Evolutionary conservation across 2,329 filamentous ascomycete genomes (phyloP).

Genomic region (Trichoderma sp.): DNA sequence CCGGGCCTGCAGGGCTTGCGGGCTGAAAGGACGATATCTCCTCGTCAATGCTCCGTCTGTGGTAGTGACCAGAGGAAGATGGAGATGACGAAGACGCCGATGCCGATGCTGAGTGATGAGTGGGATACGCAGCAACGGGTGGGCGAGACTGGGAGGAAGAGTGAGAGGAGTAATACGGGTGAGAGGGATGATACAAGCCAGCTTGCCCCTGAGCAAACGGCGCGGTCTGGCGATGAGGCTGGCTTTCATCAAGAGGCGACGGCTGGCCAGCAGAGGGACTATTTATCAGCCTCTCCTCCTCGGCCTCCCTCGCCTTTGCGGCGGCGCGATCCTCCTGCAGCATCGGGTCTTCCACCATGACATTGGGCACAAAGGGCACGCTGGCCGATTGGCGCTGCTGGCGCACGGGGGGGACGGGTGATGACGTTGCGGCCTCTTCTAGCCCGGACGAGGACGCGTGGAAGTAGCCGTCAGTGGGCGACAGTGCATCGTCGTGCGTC

Average conservation of each 20-base stretch:
- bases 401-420: constrained; percentile 30
- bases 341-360: constrained; percentile 54
- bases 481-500: constrained; percentile 42
- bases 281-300: constrained; percentile 45
- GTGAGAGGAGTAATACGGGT: background rate
- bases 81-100: constrained; percentile 26
- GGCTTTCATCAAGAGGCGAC: constrained; percentile 27
- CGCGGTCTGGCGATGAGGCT: constrained; percentile 12
- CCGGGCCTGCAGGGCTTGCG: constrained; percentile 2
- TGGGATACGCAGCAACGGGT: background rate
- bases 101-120: constrained; percentile 4
- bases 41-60: constrained; percentile 35
- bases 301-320: constrained; percentile 50
- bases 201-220: background rate
- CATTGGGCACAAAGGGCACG: constrained; percentile 51
- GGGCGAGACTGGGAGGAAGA: constrained; percentile 9
- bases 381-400: constrained; percentile 38
- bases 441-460: constrained; percentile 42
- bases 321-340: constrained; percentile 41
- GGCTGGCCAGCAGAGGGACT: constrained; percentile 28
- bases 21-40: constrained; percentile 14
- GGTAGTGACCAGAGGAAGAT: constrained; percentile 30
- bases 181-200: constrained; percentile 5
- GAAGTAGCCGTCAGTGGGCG: constrained; percentile 58
- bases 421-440: constrained; percentile 32